Conservation (phyloP, 371 early-diverging fungal genomes). For the Mucor mucedo region DNA sequence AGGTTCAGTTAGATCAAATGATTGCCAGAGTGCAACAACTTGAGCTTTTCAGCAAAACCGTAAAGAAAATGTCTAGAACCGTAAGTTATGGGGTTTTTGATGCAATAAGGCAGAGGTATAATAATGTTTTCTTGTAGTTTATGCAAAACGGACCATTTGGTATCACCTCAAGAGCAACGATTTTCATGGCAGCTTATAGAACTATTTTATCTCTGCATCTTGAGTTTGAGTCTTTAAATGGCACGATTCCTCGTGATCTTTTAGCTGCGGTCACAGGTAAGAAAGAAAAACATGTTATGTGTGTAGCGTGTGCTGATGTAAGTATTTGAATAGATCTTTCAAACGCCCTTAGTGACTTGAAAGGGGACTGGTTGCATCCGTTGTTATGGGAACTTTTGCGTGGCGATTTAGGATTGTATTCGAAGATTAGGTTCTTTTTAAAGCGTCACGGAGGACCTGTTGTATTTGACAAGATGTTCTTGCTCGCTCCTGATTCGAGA, state of each 20-base stretch:
- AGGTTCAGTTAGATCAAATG: neutral
- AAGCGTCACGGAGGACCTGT: slow-evolving; percentile 12
- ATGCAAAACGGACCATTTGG: slow-evolving; percentile 53
- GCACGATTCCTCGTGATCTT: neutral
- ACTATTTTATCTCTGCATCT: slow-evolving; percentile 23
- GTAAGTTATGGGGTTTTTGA: slow-evolving; percentile 14
- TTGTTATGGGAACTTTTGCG: slow-evolving; percentile 35
- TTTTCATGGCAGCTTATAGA: slow-evolving; percentile 45
- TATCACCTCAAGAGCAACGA: slow-evolving; percentile 32
- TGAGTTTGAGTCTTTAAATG: slow-evolving; percentile 7
- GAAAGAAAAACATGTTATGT: neutral
- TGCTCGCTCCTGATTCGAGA: slow-evolving; percentile 32
- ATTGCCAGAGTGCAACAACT: slow-evolving; percentile 13
- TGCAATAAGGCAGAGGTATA: neutral
- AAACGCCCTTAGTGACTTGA: slow-evolving; percentile 8
- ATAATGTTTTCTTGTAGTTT: slow-evolving; percentile 20
- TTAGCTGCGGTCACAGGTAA: slow-evolving; percentile 19
- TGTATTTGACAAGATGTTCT: slow-evolving; percentile 26
- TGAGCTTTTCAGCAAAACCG: slow-evolving; percentile 6
- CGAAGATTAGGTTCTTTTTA: slow-evolving; percentile 21
- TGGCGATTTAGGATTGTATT: slow-evolving; percentile 33
- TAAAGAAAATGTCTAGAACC: slow-evolving; percentile 18
- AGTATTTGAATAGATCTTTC: slow-evolving; percentile 29
- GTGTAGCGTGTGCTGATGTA: too few relatives aligned
- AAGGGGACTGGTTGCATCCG: slow-evolving; percentile 37